Evolutionary conservation across 2,329 filamentous ascomycete species (phyloP).

Genomic region (Moelleriella libera): DNA sequence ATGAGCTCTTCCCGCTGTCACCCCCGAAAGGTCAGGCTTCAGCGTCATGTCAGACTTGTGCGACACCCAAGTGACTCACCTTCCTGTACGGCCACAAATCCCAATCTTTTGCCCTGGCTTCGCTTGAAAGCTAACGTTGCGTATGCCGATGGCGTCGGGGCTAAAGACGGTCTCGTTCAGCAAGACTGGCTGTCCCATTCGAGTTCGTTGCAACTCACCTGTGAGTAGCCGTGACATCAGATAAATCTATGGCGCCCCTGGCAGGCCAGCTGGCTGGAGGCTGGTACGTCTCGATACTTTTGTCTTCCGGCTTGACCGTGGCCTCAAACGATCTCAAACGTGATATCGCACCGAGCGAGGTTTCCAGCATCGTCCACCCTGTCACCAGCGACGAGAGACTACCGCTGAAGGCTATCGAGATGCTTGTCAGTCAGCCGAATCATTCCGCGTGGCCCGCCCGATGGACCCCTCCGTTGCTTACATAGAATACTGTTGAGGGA

Average conservation of each 20-base stretch:
- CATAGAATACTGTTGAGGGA: conserved; percentile 5
- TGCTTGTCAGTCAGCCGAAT: neutral
- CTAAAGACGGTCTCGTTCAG: neutral
- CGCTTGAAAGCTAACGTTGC: conserved; percentile 6
- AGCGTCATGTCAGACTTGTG: neutral
- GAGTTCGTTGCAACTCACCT: conserved; percentile 1
- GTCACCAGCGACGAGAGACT: conserved; percentile 5
- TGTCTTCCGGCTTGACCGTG: conserved; percentile 2
- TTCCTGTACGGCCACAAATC: conserved; percentile 21
- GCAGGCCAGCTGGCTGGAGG: conserved; percentile 1
- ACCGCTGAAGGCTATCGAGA: conserved; percentile 2
- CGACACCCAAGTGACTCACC: conserved; percentile 3
- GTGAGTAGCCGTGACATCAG: conserved; percentile 11
- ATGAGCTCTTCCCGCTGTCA: conserved; percentile 10
- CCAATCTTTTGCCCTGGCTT: conserved; percentile 12
- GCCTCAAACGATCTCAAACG: conserved; percentile 2
- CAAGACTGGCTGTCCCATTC: neutral
- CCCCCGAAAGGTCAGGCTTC: neutral
- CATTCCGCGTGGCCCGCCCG: no score
- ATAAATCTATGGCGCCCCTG: conserved; percentile 1
- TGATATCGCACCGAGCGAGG: conserved; percentile 6
- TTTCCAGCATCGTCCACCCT: conserved; percentile 7
- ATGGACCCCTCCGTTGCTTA: neutral
- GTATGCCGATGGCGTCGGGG: conserved; percentile 2
- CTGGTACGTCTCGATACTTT: neutral